Evolutionary conservation across 2,329 filamentous ascomycete species (phyloP).

Genomic region (Byssoonygena ceratinophila): DNA sequence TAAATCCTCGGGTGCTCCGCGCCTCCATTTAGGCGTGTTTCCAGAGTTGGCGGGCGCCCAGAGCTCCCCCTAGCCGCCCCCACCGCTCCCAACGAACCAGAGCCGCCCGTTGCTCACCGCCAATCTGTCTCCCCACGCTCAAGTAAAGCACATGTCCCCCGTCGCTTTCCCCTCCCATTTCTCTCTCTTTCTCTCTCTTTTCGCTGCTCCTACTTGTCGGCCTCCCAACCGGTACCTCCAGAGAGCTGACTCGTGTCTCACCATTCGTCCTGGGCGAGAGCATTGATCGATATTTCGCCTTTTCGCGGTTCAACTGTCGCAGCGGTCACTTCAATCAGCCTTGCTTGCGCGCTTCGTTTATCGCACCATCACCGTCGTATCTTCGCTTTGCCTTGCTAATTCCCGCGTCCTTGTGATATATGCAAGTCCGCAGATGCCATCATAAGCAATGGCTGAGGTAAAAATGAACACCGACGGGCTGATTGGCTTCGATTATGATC

Average conservation of each 20-base stretch:
- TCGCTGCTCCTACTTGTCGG: background rate
- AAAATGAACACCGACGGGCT: conserved; percentile 38
- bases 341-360: background rate
- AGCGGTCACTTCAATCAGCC: conserved; percentile 2
- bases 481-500: conserved; percentile 40
- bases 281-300: background rate
- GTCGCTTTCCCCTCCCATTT: conserved; percentile 14
- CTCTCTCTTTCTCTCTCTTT: conserved; percentile 20
- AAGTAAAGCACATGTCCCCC: conserved; percentile 18
- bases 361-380: conserved; percentile 1
- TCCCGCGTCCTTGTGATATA: conserved; percentile 1
- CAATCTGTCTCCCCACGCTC: conserved; percentile 27
- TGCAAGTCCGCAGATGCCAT: conserved; percentile 11
- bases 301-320: conserved; percentile 1
- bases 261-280: background rate
- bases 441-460: conserved; percentile 35
- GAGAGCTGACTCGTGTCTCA: background rate
- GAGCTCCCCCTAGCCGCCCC: conserved; percentile 18
- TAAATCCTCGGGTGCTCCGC: conserved; percentile 7
- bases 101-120: conserved; percentile 32
- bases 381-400: background rate
- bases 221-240: background rate
- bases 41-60: conserved; percentile 6
- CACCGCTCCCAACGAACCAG: conserved; percentile 32
- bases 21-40: conserved; percentile 10